These are phyloP conservation scores for Globisporangium camurandrum DNA, from an alignment of 352 stramenopile genomes.

Conservation along the genomic window DNA sequence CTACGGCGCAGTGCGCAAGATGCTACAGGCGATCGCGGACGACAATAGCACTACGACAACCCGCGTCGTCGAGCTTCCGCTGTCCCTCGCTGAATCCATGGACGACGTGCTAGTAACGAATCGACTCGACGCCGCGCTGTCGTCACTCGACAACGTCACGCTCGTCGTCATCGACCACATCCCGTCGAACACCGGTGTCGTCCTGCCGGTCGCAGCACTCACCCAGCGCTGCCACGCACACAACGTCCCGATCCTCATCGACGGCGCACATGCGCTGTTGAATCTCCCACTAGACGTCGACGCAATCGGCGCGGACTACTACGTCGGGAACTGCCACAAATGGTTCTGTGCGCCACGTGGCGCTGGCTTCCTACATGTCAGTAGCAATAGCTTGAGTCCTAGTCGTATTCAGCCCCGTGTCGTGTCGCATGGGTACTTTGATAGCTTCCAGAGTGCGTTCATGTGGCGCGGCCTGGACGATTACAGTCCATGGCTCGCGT, in stretches of 20 bases:
- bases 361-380: conserved; percentile 83
- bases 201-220: conserved; percentile 78
- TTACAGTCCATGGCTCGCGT: conserved; percentile 80
- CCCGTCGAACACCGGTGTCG: conserved; percentile 90
- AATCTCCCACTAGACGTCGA: conserved; percentile 72
- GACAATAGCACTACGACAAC: neutral
- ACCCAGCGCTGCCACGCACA: conserved; percentile 46
- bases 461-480: conserved; percentile 92
- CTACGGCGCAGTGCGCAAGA: conserved; percentile 93
- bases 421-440: conserved; percentile 88
- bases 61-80: conserved; percentile 42
- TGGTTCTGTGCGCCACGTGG: conserved; percentile 89
- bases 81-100: conserved; percentile 57
- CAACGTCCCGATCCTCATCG: conserved; percentile 71
- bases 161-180: conserved; percentile 91
- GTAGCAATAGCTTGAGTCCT: conserved; percentile 14
- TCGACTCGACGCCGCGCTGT: conserved; percentile 26
- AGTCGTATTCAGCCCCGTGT: conserved; percentile 64
- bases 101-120: conserved; percentile 42
- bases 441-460: conserved; percentile 87
- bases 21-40: conserved; percentile 47
- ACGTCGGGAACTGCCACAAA: conserved; percentile 93
- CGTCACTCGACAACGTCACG: conserved; percentile 16
- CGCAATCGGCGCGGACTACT: conserved; percentile 83
- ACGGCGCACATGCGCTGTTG: conserved; percentile 89